Evolutionary conservation across 129 eudicot species (phyloP).

Genomic region (Centrapalus pauciflorus): DNA sequence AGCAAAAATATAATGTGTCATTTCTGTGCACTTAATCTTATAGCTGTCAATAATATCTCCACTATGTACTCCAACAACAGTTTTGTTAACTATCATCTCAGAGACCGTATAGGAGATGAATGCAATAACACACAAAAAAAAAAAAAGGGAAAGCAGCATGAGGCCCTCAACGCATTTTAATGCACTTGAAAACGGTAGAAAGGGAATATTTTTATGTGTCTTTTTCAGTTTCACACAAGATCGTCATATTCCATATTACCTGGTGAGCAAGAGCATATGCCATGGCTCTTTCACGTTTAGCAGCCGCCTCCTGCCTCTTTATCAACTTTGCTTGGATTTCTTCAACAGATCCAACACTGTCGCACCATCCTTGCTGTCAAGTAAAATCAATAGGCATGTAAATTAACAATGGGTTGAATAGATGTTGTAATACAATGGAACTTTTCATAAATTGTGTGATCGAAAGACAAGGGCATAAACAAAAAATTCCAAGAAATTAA

Average conservation of each 20-base stretch:
- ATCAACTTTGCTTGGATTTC: conserved; percentile 82
- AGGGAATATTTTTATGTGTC: neutral
- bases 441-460: neutral
- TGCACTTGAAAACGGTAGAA: neutral
- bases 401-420: neutral
- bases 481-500: neutral
- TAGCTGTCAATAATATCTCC: too few species aligned
- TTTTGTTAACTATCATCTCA: too few species aligned
- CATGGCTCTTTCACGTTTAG: conserved; percentile 99
- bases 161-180: too few species aligned
- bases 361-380: conserved; percentile 96
- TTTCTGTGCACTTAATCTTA: neutral
- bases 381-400: neutral
- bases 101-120: too few species aligned
- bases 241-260: conserved; percentile 32
- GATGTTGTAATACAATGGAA: neutral
- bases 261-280: conserved; percentile 98
- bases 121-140: too few species aligned
- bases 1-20: conserved; percentile 12
- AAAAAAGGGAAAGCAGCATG: too few species aligned
- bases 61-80: too few species aligned
- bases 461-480: neutral
- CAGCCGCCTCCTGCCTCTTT: conserved; percentile 95
- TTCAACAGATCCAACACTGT: conserved; percentile 90
- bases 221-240: neutral